Conservation (phyloP, 2,329 filamentous ascomycete species). For the Cladosporium sp. region DNA sequence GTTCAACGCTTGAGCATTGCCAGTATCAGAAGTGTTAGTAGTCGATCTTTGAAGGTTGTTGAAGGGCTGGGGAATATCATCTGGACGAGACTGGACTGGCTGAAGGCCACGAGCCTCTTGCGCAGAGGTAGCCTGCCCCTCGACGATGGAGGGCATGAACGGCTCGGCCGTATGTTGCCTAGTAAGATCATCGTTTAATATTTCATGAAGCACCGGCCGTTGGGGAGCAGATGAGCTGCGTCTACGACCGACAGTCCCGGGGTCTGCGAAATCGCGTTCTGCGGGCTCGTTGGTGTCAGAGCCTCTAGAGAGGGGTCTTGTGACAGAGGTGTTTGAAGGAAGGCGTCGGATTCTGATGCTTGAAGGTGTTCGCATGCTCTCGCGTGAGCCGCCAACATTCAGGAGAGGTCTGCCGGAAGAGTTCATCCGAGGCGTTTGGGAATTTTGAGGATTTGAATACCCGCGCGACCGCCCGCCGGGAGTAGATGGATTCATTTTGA, state of each 20-base stretch:
- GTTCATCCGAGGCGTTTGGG: not conserved
- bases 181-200: slow-evolving; percentile 25
- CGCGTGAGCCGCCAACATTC: slow-evolving; percentile 26
- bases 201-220: slow-evolving; percentile 24
- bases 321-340: slow-evolving; percentile 24
- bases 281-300: slow-evolving; percentile 8
- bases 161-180: slow-evolving; percentile 30
- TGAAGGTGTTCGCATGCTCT: slow-evolving; percentile 34
- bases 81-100: slow-evolving; percentile 10
- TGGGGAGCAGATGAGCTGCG: slow-evolving; percentile 36
- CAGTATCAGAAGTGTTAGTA: slow-evolving; percentile 10
- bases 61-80: not conserved
- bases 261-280: slow-evolving; percentile 21
- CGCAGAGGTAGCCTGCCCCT: slow-evolving; percentile 26
- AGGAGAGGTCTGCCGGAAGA: slow-evolving; percentile 3
- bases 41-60: slow-evolving; percentile 5
- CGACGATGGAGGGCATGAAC: slow-evolving; percentile 33
- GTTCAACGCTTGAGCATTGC: slow-evolving; percentile 28
- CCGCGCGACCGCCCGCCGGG: slow-evolving; percentile 2
- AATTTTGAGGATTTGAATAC: slow-evolving; percentile 6
- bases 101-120: slow-evolving; percentile 17
- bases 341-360: slow-evolving; percentile 36
- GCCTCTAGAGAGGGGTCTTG: slow-evolving; percentile 17
- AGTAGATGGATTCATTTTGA: slow-evolving; percentile 7
- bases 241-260: slow-evolving; percentile 26